Base-by-base conservation (phyloP, 2,329 filamentous ascomycete species). In the Apiospora sp. region DNA sequence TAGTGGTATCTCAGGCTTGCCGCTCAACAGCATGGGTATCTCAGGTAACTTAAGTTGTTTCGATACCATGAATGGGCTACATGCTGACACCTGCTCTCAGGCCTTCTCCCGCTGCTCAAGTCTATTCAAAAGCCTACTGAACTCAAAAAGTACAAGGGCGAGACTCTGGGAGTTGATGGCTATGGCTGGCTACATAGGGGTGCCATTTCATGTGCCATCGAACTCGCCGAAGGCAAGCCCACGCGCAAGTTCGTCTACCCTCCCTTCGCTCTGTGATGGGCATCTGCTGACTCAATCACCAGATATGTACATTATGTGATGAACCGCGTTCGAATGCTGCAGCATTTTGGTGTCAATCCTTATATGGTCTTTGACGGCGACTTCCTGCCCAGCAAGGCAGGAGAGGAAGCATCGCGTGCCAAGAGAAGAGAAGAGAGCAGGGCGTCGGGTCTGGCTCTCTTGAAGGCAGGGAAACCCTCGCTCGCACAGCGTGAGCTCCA, bases 121-220 rank as follows among this genome's bases (percentile, higher is more conserved):
- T 98, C 96, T 67, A 98, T 99, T 71, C 96, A 99, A 73, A 95
- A 93, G 80, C 93, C 93, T 80, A 93, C 91, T 69, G 93, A 94
- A 77, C 87, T 99, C 73, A 97, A 95, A 81, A 95, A 95, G 79
- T 98, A 93, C 82, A 86, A 89, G 16, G 96, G 96, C 70, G 92
- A 97, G 83, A 97, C 93, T 1, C 89, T 99, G 67, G 97, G 93
- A n/a, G 92, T 99, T 48, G 96, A 99, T 82, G 96, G 93, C 72
- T 99, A 99, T 87, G 96, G 96, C 81, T 99, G 97, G 96, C 91
- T 99, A 71, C 96, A 99, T 83, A 92, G 96, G 77, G 97, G 95
- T 71, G 95, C 95, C 67, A 92, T 97, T 76, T 90, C 94, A 69
- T 98, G 96, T 85, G 94, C 96, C 75, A 91, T 96, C 78, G 96